A percentile compares a stretch with the other conserved stretches of the same genome.
phyloP scores from a whole-genome alignment of 768 basidiomycete genomes.

The Mycena rebaudengoi region DNA sequence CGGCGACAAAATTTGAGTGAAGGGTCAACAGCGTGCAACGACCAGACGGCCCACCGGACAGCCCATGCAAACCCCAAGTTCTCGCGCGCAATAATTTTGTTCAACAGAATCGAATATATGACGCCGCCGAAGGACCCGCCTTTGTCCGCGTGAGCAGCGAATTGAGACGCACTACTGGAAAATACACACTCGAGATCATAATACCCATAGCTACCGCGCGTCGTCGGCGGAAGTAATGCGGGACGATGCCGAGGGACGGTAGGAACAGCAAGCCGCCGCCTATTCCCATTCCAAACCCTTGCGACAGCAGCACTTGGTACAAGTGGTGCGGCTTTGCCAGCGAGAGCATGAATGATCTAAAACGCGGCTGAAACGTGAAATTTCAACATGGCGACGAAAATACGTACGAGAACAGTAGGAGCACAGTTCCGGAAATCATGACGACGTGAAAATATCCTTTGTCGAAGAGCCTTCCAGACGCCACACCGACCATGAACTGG shows the following conservation, averaged over 20 bases:
- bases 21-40: background rate
- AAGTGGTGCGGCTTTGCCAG: slow-evolving; percentile 43
- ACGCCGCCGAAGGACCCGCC: background rate
- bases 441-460: slow-evolving; percentile 22
- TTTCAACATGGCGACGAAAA: background rate
- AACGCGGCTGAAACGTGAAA: too few species aligned
- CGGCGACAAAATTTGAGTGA: background rate
- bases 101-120: background rate
- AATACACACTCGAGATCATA: background rate
- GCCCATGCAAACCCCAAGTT: background rate
- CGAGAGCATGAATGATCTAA: slow-evolving; percentile 48
- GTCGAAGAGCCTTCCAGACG: slow-evolving; percentile 31
- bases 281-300: slow-evolving; percentile 42
- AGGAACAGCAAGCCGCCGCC: slow-evolving; percentile 47
- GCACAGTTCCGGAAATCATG: slow-evolving; percentile 14
- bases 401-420: slow-evolving; percentile 27
- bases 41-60: background rate
- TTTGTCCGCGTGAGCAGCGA: background rate
- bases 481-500: slow-evolving; percentile 26
- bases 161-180: background rate
- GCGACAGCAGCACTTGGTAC: slow-evolving; percentile 33
- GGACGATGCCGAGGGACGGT: slow-evolving; percentile 43
- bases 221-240: slow-evolving; percentile 49
- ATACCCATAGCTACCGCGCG: slow-evolving; percentile 55
- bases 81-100: background rate